Evolutionary conservation across 441 rosid genomes (phyloP), one percentile per base, ranked within the genome.

Genomic region (Euphorbia corollata): DNA sequence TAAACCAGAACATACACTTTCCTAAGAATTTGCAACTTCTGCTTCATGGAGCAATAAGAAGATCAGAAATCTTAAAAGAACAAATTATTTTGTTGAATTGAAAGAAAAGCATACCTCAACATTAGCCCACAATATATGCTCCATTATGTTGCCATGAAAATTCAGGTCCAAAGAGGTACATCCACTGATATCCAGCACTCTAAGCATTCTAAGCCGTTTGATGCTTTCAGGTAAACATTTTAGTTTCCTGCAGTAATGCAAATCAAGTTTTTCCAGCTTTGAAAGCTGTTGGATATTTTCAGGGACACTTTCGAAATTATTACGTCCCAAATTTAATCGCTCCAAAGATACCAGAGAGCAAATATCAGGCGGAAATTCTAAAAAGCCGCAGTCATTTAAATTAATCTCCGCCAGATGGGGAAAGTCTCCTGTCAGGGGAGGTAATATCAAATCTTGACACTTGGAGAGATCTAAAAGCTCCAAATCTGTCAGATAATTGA

Each of bases 211-310:
- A 16, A 19, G 43, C 0, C 2, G 48, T 15, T n/a, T 12, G 16
- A 60, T n/a, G 48, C 19, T 19, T 54, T 36, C 24, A 16, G 64
- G 64, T n/a, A 60, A n/a, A 10, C 24, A 36, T 38, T 60, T 60
- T 23, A 30, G 24, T n/a, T 54, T 48, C 41, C 7, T 48, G 23
- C 57, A 63, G 34, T 18, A 20, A 47, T 11, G 0, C 1, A 48
- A 48, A 58, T 8, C 24, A 1, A 63, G 13, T 2, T 0, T 23
- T 5, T 8, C 5, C 16, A 82, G 67, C 15, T 55, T 47, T 59
- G 56, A 50, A 32, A 75, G 78, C 15, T 50, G 30, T 59, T 24
- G 60, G 48, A 75, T 75, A 67, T 75, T 70, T 64, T 61, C 34
- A 0, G 82, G 50, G 6, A 45, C 5, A 16, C 50, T 67, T 55